Base-by-base conservation (phyloP, 208 protist genomes). In the Herpetomonas samuelpessoai region DNA sequence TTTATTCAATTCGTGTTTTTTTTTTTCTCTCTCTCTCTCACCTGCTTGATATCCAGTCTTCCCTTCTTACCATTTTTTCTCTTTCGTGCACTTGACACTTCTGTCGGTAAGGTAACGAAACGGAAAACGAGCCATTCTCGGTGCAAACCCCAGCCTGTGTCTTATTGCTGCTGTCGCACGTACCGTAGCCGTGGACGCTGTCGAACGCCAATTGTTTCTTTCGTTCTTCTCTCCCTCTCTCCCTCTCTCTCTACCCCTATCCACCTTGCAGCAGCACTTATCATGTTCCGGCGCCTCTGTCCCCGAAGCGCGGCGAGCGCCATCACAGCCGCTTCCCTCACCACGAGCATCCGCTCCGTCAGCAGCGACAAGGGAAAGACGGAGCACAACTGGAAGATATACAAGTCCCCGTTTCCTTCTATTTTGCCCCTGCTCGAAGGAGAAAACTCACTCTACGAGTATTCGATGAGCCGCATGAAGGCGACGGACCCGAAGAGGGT, bases 381-480 rank as follows among this genome's bases (percentile, higher is more conserved):
- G 47, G 14, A 14, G 30, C 47, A 1, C 30, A 25, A 16, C 2
- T 2, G n/a, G 47, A 57, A 44, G 29, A 60, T 74, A 44, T 69
- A 69, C 44, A 41, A 18, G 39, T 74, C 68, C 3, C 12, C 10
- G 22, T 38, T 50, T 9, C 62, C 68, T 7, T 69, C 62, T 16
- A 26, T 74, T 25, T 52, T 68, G 12, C 14, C 39, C 30, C 10
- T 26, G 14, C 26, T 74, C 19, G 46, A 64, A n/a, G 53, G 38
- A 60, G 62, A 74, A 35, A 44, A 21, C 21, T 64, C 35, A 3
- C 62, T 74, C n/a, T 74, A 64, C 50, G 54, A 68, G 28, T 74
- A 58, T 56, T 31, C 67, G 7, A 53, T 71, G 21, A 39, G 22
- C n/a, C 46, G 24, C 2, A 51, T 51, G 21, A 41, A 30, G 24